Percentiles rank a stretch among this genome's conserved stretches.
phyloP scores from a whole-genome alignment of 768 basidiomycete species.

The Leucocoprinus birnbaumii region DNA sequence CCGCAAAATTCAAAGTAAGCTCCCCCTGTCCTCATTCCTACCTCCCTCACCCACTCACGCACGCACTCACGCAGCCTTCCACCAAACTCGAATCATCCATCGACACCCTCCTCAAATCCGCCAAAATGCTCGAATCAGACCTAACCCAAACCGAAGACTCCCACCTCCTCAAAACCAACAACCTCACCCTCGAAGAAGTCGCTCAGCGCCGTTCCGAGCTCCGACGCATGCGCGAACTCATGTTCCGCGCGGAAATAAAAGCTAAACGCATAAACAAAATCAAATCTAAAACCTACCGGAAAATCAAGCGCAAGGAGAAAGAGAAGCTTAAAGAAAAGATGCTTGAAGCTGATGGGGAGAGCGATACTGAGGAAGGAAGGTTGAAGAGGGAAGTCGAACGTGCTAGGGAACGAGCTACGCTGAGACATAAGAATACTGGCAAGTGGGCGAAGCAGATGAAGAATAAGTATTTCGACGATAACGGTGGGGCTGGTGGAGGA shows the following conservation, averaged over 20 bases:
- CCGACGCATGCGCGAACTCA: constrained; percentile 85
- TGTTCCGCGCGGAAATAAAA: constrained; percentile 90
- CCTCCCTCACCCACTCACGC: background rate
- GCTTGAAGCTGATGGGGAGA: constrained; percentile 42
- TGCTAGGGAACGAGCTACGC: constrained; percentile 86
- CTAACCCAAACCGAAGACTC: constrained; percentile 74
- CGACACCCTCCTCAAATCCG: constrained; percentile 74
- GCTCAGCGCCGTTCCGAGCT: constrained; percentile 78
- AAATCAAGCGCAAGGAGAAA: constrained; percentile 75
- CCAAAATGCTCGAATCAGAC: constrained; percentile 80
- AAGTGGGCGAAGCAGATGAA: constrained; percentile 84
- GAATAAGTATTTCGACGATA: constrained; percentile 50
- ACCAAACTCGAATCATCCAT: constrained; percentile 85
- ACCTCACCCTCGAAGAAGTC: constrained; percentile 84
- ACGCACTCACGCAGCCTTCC: constrained; percentile 51
- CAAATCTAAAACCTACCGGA: constrained; percentile 91
- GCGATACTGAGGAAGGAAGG: constrained; percentile 37
- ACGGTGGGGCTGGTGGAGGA: too few relatives aligned
- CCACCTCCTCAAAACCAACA: constrained; percentile 72
- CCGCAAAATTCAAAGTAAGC: constrained; percentile 80
- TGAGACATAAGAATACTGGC: constrained; percentile 84
- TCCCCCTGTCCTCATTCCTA: constrained; percentile 9
- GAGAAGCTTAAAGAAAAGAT: constrained; percentile 55
- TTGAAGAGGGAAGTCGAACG: constrained; percentile 76
- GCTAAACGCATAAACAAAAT: constrained; percentile 91